These are phyloP conservation scores for Heterobasidion annosum DNA, from an alignment of 1,284 basidiomycete species.

Conservation along the genomic window DNA sequence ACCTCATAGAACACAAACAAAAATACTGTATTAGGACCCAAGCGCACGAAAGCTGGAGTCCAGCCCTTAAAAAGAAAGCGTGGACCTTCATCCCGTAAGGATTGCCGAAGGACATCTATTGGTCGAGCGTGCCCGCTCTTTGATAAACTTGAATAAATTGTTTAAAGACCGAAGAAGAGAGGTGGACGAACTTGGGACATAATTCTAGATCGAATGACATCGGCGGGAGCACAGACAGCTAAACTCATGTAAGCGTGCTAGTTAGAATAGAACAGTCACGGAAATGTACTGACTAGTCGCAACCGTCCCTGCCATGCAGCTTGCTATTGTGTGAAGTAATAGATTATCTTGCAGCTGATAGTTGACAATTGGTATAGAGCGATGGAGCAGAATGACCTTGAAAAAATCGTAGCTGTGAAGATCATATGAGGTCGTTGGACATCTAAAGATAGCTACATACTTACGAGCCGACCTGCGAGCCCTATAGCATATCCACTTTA, in stretches of 20 bases:
- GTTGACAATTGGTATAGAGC: slow-evolving; percentile 47
- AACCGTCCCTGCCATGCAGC: slow-evolving; percentile 71
- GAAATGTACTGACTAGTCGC: slow-evolving; percentile 60
- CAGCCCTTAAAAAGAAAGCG: slow-evolving; percentile 85
- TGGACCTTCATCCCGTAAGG: slow-evolving; percentile 67
- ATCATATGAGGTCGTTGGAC: slow-evolving; percentile 3
- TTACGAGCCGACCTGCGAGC: slow-evolving; percentile 84
- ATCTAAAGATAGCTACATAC: slow-evolving; percentile 20
- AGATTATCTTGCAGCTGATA: slow-evolving; percentile 66
- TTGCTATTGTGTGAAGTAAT: slow-evolving; percentile 56
- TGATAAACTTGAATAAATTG: neutral
- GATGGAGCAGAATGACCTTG: slow-evolving; percentile 57
- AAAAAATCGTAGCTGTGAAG: slow-evolving; percentile 75
- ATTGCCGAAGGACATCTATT: slow-evolving; percentile 42
- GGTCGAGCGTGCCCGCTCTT: slow-evolving; percentile 35
- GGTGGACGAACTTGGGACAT: slow-evolving; percentile 56
- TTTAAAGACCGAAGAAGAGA: neutral
- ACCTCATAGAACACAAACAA: slow-evolving; percentile 85
- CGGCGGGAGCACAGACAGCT: slow-evolving; percentile 85
- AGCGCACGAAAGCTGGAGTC: slow-evolving; percentile 78
- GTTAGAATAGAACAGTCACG: neutral
- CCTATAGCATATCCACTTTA: slow-evolving; percentile 26
- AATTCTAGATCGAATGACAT: slow-evolving; percentile 74
- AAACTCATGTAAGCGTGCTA: slow-evolving; percentile 9
- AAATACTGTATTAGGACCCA: slow-evolving; percentile 78